Evolutionary conservation across 495 filamentous ascomycete species (phyloP).

Genomic region (Daldinia concentrica): DNA sequence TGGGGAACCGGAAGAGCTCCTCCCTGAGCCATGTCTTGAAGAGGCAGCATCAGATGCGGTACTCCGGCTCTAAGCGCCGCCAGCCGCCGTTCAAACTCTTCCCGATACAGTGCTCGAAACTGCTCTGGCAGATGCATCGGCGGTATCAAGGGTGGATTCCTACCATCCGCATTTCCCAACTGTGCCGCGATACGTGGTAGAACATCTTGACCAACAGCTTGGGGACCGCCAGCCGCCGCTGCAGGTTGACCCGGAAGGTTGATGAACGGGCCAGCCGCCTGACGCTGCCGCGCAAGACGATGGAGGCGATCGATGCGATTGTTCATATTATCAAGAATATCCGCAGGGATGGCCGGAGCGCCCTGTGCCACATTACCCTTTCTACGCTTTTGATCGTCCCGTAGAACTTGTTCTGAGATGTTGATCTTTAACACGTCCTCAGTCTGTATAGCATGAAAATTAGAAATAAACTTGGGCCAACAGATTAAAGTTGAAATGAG

Average conservation of each 20-base stretch:
- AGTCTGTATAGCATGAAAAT: conserved; percentile 19
- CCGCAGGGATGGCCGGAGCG: no score
- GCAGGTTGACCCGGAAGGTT: background rate
- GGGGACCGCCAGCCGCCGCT: background rate
- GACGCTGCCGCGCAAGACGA: background rate
- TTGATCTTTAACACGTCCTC: conserved; percentile 66
- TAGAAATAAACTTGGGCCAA: background rate
- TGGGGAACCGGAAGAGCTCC: background rate
- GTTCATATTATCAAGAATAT: no score
- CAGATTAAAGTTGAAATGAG: background rate
- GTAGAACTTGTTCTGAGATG: conserved; percentile 64
- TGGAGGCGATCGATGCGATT: no score
- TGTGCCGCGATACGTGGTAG: no score
- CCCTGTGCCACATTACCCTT: background rate
- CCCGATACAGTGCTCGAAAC: no score
- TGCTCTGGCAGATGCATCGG: no score
- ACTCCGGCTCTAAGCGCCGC: background rate
- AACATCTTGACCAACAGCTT: background rate
- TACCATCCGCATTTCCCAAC: no score
- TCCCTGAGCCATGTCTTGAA: background rate
- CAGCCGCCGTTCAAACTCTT: background rate
- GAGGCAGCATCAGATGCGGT: background rate
- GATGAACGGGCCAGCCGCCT: background rate
- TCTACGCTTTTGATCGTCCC: conserved; percentile 44
- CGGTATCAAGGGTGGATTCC: no score